phyloP scores from a whole-genome alignment of 2,329 filamentous ascomycete genomes.

The Fusarium sp. region DNA sequence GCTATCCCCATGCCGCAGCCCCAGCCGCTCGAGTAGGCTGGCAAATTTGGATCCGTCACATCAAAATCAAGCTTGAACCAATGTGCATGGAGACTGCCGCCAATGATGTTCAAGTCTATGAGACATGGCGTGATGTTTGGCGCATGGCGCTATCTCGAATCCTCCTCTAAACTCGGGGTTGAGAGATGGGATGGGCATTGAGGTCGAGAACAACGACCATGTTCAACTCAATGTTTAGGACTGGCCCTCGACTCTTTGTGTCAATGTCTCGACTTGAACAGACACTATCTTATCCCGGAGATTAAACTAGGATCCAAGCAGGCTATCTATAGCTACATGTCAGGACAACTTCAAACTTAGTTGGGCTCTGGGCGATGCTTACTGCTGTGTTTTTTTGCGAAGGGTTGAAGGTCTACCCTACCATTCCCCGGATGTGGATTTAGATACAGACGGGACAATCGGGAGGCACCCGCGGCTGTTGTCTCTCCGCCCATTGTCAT shows the following conservation, averaged over 20 bases:
- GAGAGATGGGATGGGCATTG: neutral
- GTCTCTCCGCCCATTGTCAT: neutral
- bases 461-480: neutral
- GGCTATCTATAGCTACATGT: neutral
- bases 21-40: neutral
- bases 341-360: neutral
- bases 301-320: neutral
- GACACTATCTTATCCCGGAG: neutral
- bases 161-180: neutral
- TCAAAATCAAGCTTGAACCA: neutral
- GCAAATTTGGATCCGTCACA: constrained; percentile 1
- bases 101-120: constrained; percentile 1
- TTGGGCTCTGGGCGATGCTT: neutral
- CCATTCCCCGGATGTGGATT: neutral
- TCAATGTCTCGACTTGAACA: neutral
- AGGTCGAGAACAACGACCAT: neutral
- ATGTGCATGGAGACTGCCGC: constrained; percentile 8
- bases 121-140: constrained; percentile 22
- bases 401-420: constrained; percentile 2
- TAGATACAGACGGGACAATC: neutral
- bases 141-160: neutral
- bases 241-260: neutral
- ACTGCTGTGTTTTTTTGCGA: neutral
- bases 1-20: neutral
- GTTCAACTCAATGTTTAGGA: neutral